Evolutionary conservation across 1,139 yeast species (phyloP), one percentile per base, ranked within the genome.

Genomic region (Blastobotrys malaysiensis): DNA sequence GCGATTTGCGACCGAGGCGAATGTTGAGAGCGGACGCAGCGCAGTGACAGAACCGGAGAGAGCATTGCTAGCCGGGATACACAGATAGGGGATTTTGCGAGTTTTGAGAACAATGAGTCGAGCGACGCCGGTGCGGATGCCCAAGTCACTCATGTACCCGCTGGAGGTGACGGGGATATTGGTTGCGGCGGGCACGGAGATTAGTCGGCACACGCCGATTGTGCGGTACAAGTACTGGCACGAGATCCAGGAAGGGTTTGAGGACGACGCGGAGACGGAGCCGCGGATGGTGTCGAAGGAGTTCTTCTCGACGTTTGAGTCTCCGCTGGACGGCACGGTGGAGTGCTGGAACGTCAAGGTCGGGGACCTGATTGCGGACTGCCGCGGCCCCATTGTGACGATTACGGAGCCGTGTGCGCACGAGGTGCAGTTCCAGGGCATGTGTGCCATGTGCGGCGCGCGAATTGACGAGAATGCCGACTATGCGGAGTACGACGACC

Each of bases 371-470:
- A 75, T 91, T 7, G 73, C 74, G 20, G 80, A 80, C 57, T 63
- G 77, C 21, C 79, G 77, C 5, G 73, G 76, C 39, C 52, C 55
- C 22, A 52, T 90, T 24, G 78, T 84, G 45, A 72, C 77, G 49
- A 77, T 93, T 14, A 70, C 75, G 48, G 97, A 95, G 66, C 91
- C 95, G 0, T 93, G 99, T 66, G 78, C 89, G 9, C 99, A 93
- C 69, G 83, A 95, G 0, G 93, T 95, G n/a, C 97, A 93, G 63
- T 93, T 86, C 66, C 96, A 96, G 16, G 99, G 99, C 0, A 75
- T 93, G 48, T 93, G 99, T 74, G 98, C 97, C 0, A 73, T 90
- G 36, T 93, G 99, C 70, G 99, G 99, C 6, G 81, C 82, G 57
- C 79, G 88, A 2, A 79, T 91, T n/a, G 91, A 84, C 55, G 95